Evolutionary conservation across 352 stramenopile species (phyloP), one percentile per base, ranked within the genome.

Genomic region (Phytophthora citrophthora): DNA sequence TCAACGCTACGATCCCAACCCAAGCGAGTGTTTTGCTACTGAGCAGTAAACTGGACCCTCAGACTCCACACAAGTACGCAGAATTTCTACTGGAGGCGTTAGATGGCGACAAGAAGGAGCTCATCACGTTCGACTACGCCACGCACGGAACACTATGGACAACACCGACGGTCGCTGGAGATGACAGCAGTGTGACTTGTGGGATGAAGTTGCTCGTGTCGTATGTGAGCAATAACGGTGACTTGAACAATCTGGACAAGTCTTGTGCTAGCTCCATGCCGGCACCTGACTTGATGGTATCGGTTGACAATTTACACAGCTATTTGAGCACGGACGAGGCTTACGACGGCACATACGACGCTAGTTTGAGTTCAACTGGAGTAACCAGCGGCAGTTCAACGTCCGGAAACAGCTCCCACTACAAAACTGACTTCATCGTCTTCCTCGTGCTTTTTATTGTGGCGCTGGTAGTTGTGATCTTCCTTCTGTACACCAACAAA

Each of bases 61-160:
- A 84, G 58, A 86, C 76, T 3, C 74, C 72, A 5, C 56, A 81
- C 56, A 83, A 87, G 51, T 90, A 81, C 31, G 78, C 77, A 6
- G 54, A 76, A 31, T 72, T 63, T 9, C 61, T 86, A 6, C 48
- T 75, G 2, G 44, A 64, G 7, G 69, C 47, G 2, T 54, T 86
- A 9, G 43, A 79, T 9, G 74, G 70, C 7, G 44, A 65, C 24
- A 63, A 61, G 9, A 87, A 87, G 48, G 49, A 73, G 23, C 52
- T 87, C 4, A 66, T 89, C n/a, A 71, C 72, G 11, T 89, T 89
- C 46, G 54, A 81, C 13, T 66, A 74, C 27, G 68, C 73, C 4
- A 64, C 68, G 0, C 70, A 86, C 39, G 75, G 62, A 0, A 70
- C 76, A 29, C 20, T 86, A 1, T 64, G 57, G 38, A 78, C 48